These are phyloP conservation scores for Cylindrotheca closterium DNA, from an alignment of 108 stramenopile species.

Conservation along the genomic window DNA sequence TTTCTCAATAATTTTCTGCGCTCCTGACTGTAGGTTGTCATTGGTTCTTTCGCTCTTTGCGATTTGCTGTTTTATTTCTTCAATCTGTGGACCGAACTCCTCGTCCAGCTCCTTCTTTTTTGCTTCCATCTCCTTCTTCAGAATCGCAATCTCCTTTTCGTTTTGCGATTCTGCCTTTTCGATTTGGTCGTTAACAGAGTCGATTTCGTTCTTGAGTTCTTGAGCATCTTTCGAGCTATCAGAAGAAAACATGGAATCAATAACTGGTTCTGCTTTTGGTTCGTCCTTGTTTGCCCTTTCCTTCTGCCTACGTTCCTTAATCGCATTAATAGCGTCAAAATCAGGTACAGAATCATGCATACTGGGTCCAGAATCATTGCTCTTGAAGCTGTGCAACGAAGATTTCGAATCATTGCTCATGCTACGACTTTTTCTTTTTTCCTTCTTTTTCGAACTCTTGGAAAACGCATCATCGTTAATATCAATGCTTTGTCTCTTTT, in stretches of 20 bases:
- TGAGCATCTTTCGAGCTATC: too few species aligned
- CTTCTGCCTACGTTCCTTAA: too few species aligned
- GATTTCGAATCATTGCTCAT: too few species aligned
- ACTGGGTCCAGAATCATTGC: too few species aligned
- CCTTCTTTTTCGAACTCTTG: too few species aligned
- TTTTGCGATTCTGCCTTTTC: constrained; percentile 24
- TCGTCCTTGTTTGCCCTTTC: constrained; percentile 10
- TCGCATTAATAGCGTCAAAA: too few species aligned
- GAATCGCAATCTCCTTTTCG: constrained; percentile 3
- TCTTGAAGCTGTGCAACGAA: too few species aligned
- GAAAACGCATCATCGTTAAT: too few species aligned
- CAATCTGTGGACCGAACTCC: not conserved
- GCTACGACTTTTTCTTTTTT: too few species aligned
- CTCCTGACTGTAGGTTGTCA: not conserved
- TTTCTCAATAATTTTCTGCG: constrained; percentile 20
- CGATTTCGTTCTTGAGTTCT: constrained; percentile 18
- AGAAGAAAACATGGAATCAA: too few species aligned
- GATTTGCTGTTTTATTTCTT: not conserved
- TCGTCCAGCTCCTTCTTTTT: constrained; percentile 7
- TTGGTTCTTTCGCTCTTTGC: not conserved
- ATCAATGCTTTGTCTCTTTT: too few species aligned
- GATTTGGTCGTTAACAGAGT: constrained; percentile 11
- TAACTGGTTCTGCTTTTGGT: constrained; percentile 8
- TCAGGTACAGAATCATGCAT: too few species aligned
- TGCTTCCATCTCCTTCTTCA: constrained; percentile 10